Base-by-base conservation (phyloP, 768 basidiomycete species). In the Boletus sp. region DNA sequence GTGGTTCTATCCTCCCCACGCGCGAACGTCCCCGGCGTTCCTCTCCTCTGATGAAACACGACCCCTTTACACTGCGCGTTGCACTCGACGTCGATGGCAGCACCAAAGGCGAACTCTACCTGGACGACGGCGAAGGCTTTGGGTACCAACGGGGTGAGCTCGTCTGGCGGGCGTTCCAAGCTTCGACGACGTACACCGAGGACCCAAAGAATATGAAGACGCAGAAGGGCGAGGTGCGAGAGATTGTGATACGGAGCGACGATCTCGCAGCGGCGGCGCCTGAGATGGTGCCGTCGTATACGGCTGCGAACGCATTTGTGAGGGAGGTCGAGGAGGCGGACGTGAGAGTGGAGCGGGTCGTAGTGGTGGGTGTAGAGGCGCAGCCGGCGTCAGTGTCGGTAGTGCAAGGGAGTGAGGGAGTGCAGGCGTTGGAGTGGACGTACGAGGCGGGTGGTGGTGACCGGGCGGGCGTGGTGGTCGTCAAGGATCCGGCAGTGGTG, bases 91-190 rank as follows among this genome's bases (percentile, higher is more conserved):
- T 84, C 47, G 66, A 76, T 1, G 72, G 75, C 29, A 66, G 61
- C 32, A 95, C 95, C 0, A 69, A 67, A 2, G 97, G 97, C 37
- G 91, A 95, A 66, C 79, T 99, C 37, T 99, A 98, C 73, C 82
- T 96, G 54, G 97, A 99, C 69, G 97, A 98, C 63, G 97, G 97
- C 14, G 89, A 88, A 50, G 83, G 88, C 0, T 98, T 85, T 72
- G 75, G 79, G 5, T 86, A 94, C 72, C 75, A 82, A 56, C 68
- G 80, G 7, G 97, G 97, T 32, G 79, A 93, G 56, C 83, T 91
- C 68, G 78, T 97, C 57, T 95, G 92, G 92, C 85, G 92, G 54
- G 76, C 79, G 57, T 92, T 95, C 66, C 66, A 66, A 28, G 86
- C 92, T 28, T 80, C 78, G 68, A 72, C 79, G 69, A 71, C 71